Conservation (phyloP, 768 basidiomycete genomes). For the Tylopilus subfusipes region DNA sequence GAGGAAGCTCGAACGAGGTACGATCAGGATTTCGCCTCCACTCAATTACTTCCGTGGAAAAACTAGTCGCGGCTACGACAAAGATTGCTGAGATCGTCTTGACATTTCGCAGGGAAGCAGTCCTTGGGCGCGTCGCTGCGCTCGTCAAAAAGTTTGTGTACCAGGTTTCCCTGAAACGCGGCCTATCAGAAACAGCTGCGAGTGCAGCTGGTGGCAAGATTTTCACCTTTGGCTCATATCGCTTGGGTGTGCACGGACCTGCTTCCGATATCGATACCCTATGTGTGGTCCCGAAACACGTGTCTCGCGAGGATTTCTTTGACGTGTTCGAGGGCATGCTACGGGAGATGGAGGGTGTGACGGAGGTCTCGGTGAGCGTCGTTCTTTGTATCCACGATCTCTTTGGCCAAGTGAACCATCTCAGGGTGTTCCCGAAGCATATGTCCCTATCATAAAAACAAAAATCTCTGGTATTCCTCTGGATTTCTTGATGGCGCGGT, state of each 20-base stretch:
- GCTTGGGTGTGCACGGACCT: slow-evolving; percentile 95
- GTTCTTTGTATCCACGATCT: background rate
- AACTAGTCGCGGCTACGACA: background rate
- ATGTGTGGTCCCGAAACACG: slow-evolving; percentile 95
- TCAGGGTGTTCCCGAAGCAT: slow-evolving; percentile 95
- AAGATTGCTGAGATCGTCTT: slow-evolving; percentile 21
- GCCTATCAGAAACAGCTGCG: slow-evolving; percentile 85
- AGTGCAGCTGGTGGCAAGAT: slow-evolving; percentile 95
- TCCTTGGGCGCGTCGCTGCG: slow-evolving; percentile 83
- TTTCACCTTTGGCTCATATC: slow-evolving; percentile 98
- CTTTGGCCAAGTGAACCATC: slow-evolving; percentile 5
- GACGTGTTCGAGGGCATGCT: slow-evolving; percentile 88
- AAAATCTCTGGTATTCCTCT: slow-evolving; percentile 90
- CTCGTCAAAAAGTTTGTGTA: slow-evolving; percentile 93
- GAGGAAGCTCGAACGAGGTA: slow-evolving; percentile 87
- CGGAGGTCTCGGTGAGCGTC: slow-evolving; percentile 81
- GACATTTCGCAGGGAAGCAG: slow-evolving; percentile 68
- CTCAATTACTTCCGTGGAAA: slow-evolving; percentile 3
- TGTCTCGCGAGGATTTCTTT: slow-evolving; percentile 95
- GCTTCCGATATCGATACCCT: slow-evolving; percentile 98
- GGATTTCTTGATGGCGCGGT: slow-evolving; percentile 90
- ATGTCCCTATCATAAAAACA: slow-evolving; percentile 90
- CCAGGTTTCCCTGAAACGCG: slow-evolving; percentile 70
- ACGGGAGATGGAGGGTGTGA: slow-evolving; percentile 72
- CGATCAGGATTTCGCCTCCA: slow-evolving; percentile 18